Conservation (phyloP, 163 green algal genomes). For the Chlamydomonas reinhardtii region DNA sequence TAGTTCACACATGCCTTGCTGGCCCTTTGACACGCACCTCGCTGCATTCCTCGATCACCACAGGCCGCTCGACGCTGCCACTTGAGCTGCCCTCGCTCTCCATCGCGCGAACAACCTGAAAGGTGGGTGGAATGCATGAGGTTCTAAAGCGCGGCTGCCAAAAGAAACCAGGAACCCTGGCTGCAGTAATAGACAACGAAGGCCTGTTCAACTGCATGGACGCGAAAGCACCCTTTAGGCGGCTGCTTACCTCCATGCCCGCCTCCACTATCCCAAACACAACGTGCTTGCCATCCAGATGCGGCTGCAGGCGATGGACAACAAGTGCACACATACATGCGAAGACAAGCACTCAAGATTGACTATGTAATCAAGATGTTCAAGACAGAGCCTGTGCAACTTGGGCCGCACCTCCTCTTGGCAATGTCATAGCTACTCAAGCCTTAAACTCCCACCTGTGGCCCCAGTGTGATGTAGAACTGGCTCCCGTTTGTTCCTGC, state of each 20-base stretch:
- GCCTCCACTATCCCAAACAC: constrained; percentile 74
- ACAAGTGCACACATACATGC: too few species aligned
- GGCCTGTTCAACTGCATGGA: background rate
- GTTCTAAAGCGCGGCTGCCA: background rate
- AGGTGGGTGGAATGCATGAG: background rate
- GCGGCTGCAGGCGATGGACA: constrained; percentile 9
- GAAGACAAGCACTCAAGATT: background rate
- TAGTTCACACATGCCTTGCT: background rate
- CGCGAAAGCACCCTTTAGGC: background rate
- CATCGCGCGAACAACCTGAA: constrained; percentile 22
- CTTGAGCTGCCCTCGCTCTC: constrained; percentile 43
- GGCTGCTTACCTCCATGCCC: constrained; percentile 40
- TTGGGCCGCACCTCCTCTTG: too few species aligned
- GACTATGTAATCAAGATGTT: background rate
- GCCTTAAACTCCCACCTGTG: background rate
- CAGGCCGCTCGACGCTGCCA: constrained; percentile 9
- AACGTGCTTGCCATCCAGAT: constrained; percentile 63
- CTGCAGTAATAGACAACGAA: too few species aligned
- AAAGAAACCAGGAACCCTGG: too few species aligned
- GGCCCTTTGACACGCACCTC: background rate
- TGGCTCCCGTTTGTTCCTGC: constrained; percentile 81
- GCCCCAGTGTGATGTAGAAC: constrained; percentile 75
- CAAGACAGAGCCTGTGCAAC: too few species aligned
- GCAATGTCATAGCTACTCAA: background rate
- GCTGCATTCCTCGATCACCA: constrained; percentile 35